phyloP scores from a whole-genome alignment of 2,329 filamentous ascomycete genomes.

The Botryotinia globosa region DNA sequence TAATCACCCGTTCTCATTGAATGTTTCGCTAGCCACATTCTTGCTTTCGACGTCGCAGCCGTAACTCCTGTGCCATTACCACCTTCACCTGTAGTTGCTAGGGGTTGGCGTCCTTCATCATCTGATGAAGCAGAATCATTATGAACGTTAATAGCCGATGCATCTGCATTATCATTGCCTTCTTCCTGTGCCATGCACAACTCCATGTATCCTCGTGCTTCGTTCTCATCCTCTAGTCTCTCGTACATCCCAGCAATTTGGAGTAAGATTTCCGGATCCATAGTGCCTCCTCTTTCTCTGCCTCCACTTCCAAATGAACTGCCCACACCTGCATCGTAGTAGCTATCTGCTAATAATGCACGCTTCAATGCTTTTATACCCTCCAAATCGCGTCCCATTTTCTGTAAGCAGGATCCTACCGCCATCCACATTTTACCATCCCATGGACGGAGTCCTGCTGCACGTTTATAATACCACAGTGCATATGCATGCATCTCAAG shows the following conservation, averaged over 20 bases:
- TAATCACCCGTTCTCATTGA: conserved; percentile 76
- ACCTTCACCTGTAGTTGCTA: conserved; percentile 38
- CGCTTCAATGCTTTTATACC: conserved; percentile 95
- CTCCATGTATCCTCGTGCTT: conserved; percentile 93
- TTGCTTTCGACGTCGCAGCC: conserved; percentile 83
- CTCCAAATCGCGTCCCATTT: conserved; percentile 82
- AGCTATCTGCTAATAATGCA: conserved; percentile 81
- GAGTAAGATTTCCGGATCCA: conserved; percentile 87
- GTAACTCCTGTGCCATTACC: conserved; percentile 75
- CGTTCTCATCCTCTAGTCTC: conserved; percentile 69
- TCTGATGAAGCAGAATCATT: conserved; percentile 55
- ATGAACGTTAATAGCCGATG: conserved; percentile 38
- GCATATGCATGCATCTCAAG: conserved; percentile 98
- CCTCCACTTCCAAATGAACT: conserved; percentile 43
- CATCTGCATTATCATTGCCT: conserved; percentile 59
- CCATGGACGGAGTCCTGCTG: conserved; percentile 87
- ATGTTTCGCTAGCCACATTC: conserved; percentile 87
- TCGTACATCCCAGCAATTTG: conserved; percentile 92
- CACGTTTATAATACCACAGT: conserved; percentile 95
- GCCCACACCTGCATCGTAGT: conserved; percentile 66
- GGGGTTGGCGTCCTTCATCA: conserved; percentile 36
- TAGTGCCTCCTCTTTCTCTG: conserved; percentile 50
- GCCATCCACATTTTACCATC: conserved; percentile 99
- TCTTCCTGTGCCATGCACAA: conserved; percentile 90
- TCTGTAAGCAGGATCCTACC: conserved; percentile 85